phyloP scores from a whole-genome alignment of 2,329 filamentous ascomycete genomes.

The Pestalotiopsis sp. region DNA sequence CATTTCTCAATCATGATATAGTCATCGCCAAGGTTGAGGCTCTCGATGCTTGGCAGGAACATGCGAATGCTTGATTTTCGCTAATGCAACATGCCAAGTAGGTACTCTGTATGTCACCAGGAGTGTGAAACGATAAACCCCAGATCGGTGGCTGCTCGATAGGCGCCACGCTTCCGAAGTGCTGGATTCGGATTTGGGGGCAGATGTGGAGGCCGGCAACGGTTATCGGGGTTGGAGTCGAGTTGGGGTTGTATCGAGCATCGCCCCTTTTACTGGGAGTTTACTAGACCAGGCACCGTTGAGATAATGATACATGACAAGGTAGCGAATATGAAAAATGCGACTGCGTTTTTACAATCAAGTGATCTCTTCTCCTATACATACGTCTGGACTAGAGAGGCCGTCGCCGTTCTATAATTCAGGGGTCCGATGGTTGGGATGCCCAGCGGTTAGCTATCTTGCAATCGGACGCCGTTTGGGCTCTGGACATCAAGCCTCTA shows the following conservation, averaged over 20 bases:
- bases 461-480: too few species aligned
- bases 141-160: background rate
- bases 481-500: too few species aligned
- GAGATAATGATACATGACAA: too few species aligned
- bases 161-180: background rate
- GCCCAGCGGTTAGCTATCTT: too few species aligned
- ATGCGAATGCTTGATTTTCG: background rate
- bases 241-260: background rate
- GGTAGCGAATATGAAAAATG: too few species aligned
- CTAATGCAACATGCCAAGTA: background rate
- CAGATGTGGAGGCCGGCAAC: background rate
- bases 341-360: too few species aligned
- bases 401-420: too few species aligned
- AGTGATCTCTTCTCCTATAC: too few species aligned
- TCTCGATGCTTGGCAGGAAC: conserved; percentile 6
- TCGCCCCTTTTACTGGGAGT: too few species aligned
- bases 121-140: background rate
- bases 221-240: background rate
- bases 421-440: too few species aligned
- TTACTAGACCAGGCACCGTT: too few species aligned
- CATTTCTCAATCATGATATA: background rate
- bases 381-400: too few species aligned
- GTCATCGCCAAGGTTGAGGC: conserved; percentile 3
- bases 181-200: background rate
- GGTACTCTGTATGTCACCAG: background rate